Evolutionary conservation across 306 rosid species (phyloP), one percentile per base, ranked within the genome.

Genomic region (Cicer yamashitae): DNA sequence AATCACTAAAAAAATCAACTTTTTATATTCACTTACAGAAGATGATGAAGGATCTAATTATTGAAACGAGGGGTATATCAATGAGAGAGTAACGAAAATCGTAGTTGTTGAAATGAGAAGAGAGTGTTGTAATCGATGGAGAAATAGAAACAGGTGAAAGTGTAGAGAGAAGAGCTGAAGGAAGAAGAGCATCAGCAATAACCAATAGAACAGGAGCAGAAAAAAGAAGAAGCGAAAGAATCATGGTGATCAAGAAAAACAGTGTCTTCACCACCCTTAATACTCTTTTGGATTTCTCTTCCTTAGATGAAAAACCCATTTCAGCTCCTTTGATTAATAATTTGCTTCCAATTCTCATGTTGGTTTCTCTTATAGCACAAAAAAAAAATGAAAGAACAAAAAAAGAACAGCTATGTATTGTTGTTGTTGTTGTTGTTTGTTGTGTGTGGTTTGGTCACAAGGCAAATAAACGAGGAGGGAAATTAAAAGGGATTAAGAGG

Each of bases 41-140:
- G 51, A 96, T 96, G 83, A 96, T 81, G 72, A 90, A 73, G 63
- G 98, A 96, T 83, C 99, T 67, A 1, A 88, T 18, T 5, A 90
- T 77, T 37, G 99, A 92, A 8, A 92, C 74, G 34, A 92, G 85
- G n/a, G 99, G 99, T 38, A 96, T 92, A 46, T 96, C 99, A 54
- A 92, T 68, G 74, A 92, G 98, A 4, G 99, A 96, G 85, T 65
- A 84, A 1, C 93, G 87, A 15, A 92, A 96, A 73, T 96, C 98
- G 84, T 96, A 96, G 87, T 88, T 74, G 6, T 56, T 9, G 83
- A 96, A 83, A 69, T 89, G 87, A 75, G 88, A 90, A 75, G 96
- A 82, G 48, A 96, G 87, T 4, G 85, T 48, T 38, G 79, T 62
- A 2, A 87, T 47, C 15, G 91, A 84, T 7, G 81, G 77, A 47